phyloP scores from a whole-genome alignment of 768 basidiomycete genomes.

The Dictyophora rubrovolvata region DNA sequence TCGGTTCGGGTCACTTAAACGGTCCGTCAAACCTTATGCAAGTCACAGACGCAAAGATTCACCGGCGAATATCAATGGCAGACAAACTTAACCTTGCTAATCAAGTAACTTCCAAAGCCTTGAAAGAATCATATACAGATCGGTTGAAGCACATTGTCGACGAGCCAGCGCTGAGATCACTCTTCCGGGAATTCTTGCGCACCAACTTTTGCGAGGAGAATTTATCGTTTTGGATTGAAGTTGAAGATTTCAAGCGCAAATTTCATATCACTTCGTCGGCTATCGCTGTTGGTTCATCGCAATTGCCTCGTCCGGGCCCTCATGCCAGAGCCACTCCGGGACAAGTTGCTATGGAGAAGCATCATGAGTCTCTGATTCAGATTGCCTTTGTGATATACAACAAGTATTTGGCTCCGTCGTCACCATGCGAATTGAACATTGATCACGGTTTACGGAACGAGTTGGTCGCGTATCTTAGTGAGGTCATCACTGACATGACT shows the following conservation, averaged over 20 bases:
- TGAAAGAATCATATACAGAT: slow-evolving; percentile 86
- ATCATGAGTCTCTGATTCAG: slow-evolving; percentile 90
- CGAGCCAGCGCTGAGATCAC: slow-evolving; percentile 73
- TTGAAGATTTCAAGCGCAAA: slow-evolving; percentile 92
- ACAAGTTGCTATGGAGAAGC: slow-evolving; percentile 89
- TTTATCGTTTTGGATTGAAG: slow-evolving; percentile 93
- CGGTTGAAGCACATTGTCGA: slow-evolving; percentile 87
- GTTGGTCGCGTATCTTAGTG: slow-evolving; percentile 84
- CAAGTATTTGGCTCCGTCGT: slow-evolving; percentile 91
- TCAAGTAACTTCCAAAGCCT: slow-evolving; percentile 39
- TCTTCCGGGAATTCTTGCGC: slow-evolving; percentile 92
- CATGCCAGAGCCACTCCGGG: slow-evolving; percentile 46
- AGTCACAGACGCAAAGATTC: slow-evolving; percentile 53
- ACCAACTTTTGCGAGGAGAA: slow-evolving; percentile 98
- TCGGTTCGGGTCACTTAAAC: slow-evolving; percentile 8
- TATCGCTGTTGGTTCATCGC: slow-evolving; percentile 37
- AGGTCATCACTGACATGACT: slow-evolving; percentile 69
- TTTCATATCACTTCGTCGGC: slow-evolving; percentile 95
- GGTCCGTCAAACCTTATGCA: slow-evolving; percentile 15
- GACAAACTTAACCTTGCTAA: slow-evolving; percentile 56
- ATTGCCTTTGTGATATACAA: slow-evolving; percentile 92
- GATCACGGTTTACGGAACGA: slow-evolving; percentile 95
- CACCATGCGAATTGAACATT: slow-evolving; percentile 94
- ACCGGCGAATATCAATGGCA: slow-evolving; percentile 67
- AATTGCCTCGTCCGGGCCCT: slow-evolving; percentile 16